phyloP scores from a whole-genome alignment of 208 protist species.

The Acanthamoeba castellanii region DNA sequence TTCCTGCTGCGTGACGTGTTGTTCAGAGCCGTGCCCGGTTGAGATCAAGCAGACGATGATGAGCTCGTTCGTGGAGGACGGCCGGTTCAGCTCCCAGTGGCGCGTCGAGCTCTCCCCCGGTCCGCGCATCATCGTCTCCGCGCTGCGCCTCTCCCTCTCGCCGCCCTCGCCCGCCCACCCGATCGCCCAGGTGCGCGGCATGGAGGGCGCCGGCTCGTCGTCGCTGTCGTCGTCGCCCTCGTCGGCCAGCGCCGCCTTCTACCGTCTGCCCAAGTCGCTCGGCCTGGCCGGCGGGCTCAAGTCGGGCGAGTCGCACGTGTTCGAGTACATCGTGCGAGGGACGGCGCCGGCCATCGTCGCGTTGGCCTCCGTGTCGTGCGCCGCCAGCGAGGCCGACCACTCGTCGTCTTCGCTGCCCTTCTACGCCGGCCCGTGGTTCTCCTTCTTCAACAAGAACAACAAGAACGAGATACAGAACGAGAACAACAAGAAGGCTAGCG shows the following conservation, averaged over 20 bases:
- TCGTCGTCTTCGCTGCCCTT: background rate
- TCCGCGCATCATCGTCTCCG: background rate
- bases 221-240: background rate
- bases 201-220: background rate
- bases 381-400: background rate
- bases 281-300: background rate
- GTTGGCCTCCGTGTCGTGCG: slow-evolving; percentile 27
- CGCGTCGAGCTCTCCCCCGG: background rate
- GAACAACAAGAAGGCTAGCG: background rate
- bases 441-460: background rate
- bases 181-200: background rate
- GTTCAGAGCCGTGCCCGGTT: slow-evolving; percentile 17
- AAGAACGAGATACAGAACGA: background rate
- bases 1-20: background rate
- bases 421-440: background rate
- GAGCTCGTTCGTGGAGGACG: slow-evolving; percentile 29
- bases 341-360: background rate
- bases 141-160: background rate
- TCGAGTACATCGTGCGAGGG: background rate
- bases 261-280: background rate
- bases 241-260: background rate
- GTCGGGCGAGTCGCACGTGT: background rate
- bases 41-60: slow-evolving; percentile 14
- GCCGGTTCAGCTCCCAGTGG: background rate
- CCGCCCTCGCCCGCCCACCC: background rate